phyloP scores from a whole-genome alignment of 495 filamentous ascomycete genomes.

The Oidiodendron maius region DNA sequence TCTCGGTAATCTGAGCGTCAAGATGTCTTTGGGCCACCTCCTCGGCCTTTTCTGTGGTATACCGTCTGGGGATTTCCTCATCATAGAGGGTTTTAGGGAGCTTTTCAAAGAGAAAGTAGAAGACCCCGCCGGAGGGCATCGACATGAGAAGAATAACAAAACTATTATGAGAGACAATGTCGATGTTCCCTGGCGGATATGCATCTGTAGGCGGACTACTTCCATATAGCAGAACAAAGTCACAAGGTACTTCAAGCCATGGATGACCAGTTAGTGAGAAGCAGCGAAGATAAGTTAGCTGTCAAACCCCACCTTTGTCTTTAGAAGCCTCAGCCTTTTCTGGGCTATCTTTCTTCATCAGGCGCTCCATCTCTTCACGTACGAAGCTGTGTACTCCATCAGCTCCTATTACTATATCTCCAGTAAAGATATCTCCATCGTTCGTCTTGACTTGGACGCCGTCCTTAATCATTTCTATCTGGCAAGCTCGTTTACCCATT shows the following conservation, averaged over 20 bases:
- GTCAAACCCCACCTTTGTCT: conserved; percentile 1
- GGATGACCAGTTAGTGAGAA: neutral
- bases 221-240: too few relatives aligned
- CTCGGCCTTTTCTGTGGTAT: conserved; percentile 17
- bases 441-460: conserved; percentile 20
- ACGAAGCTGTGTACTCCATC: conserved; percentile 37
- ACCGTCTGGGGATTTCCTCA: conserved; percentile 20
- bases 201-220: too few relatives aligned
- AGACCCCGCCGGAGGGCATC: conserved; percentile 21
- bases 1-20: too few relatives aligned
- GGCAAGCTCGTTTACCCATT: conserved; percentile 26
- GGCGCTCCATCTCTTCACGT: conserved; percentile 25
- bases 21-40: too few relatives aligned
- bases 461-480: conserved; percentile 8
- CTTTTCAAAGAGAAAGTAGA: conserved; percentile 32
- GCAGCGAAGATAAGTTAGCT: too few relatives aligned
- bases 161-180: conserved; percentile 22
- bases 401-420: conserved; percentile 44
- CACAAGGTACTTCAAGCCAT: conserved; percentile 17
- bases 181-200: conserved; percentile 28
- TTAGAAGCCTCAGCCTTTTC: conserved; percentile 6
- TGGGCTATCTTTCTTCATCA: neutral
- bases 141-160: conserved; percentile 21
- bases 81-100: conserved; percentile 7
- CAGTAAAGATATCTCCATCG: conserved; percentile 25